phyloP scores from a whole-genome alignment of 2,329 filamentous ascomycete genomes.

The Madurella fahalii region DNA sequence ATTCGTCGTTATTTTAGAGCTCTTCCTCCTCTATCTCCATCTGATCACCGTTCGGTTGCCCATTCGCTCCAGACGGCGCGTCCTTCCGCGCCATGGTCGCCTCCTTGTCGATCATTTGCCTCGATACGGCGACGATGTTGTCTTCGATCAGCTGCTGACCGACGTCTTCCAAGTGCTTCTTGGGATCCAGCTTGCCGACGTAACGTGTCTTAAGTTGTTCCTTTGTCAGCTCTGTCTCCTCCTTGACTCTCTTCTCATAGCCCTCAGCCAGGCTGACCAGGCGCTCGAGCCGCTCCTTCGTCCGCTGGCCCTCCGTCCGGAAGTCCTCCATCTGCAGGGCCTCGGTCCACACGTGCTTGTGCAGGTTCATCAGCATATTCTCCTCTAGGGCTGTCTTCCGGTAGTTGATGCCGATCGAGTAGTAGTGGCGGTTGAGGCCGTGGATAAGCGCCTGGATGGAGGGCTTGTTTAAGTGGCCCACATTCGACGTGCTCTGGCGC shows the following conservation, averaged over 20 bases:
- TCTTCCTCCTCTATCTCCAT: slow-evolving; percentile 68
- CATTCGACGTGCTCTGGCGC: slow-evolving; percentile 93
- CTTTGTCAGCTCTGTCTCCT: slow-evolving; percentile 95
- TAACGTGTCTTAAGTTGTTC: slow-evolving; percentile 98
- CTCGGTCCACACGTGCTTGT: slow-evolving; percentile 99
- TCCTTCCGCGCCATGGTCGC: slow-evolving; percentile 81
- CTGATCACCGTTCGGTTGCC: slow-evolving; percentile 50
- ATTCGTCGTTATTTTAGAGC: slow-evolving; percentile 19
- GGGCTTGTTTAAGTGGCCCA: slow-evolving; percentile 97
- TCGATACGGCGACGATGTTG: slow-evolving; percentile 97
- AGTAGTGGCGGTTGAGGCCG: slow-evolving; percentile 97
- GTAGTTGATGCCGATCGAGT: slow-evolving; percentile 98
- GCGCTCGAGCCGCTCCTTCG: slow-evolving; percentile 82
- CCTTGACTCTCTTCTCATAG: slow-evolving; percentile 98
- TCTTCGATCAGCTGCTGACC: slow-evolving; percentile 97
- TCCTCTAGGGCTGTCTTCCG: slow-evolving; percentile 95
- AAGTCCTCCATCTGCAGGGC: slow-evolving; percentile 97
- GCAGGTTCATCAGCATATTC: slow-evolving; percentile 99
- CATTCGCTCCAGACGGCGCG: slow-evolving; percentile 42
- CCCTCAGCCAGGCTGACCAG: slow-evolving; percentile 88
- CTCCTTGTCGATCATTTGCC: slow-evolving; percentile 99
- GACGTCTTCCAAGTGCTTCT: slow-evolving; percentile 98
- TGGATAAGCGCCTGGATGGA: slow-evolving; percentile 99
- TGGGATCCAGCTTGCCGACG: slow-evolving; percentile 96
- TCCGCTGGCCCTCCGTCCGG: slow-evolving; percentile 74